Base-by-base conservation (phyloP, 2,329 filamentous ascomycete species). In the Septoria petroselini region DNA sequence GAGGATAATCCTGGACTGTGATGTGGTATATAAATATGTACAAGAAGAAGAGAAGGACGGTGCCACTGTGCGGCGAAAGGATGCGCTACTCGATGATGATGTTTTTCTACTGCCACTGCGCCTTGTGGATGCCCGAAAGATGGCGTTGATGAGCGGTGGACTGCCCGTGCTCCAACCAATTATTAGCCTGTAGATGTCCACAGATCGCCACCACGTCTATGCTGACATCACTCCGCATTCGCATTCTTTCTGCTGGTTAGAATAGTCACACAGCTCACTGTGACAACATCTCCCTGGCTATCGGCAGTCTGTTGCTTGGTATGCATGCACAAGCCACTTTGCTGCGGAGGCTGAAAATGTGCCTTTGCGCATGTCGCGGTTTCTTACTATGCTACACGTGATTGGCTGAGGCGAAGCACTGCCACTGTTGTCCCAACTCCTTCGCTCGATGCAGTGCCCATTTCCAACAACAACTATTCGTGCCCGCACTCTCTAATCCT, bases 371-470 rank as follows among this genome's bases (percentile, higher is more conserved):
- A 21, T 40, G 21, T 31, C 29, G 8, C 30, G 18, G 14, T 15
- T 34, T 45, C n/a, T 37, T 19, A 14, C 45, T 48, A 48, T 48
- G 30, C 37, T 41, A 48, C 18, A 41, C 17, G 25, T 34, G 19
- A 12, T n/a, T 33, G 17, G 23, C 23, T 27, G 5, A 5, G 23
- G 33, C n/a, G n/a, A 35, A 35, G 42, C 31, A 37, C 33, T 15
- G 42, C 30, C 31, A 25, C 37, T 30, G 27, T 19, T 23, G 12
- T 29, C 18, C 5, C 6, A 52, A 43, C 30, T 48, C 43, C 41
- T 41, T 31, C 51, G 46, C 46, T 50, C n/a, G n/a, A 53, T 50
- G 46, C 42, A n/a, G 17, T 43, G 30, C 19, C 17, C 21, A 17
- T 25, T 14, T 45, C 31, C 19, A 12, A 17, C 23, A 12, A 23